Base-by-base conservation (phyloP, 345 rosid species). In the Hevea brasiliensis region DNA sequence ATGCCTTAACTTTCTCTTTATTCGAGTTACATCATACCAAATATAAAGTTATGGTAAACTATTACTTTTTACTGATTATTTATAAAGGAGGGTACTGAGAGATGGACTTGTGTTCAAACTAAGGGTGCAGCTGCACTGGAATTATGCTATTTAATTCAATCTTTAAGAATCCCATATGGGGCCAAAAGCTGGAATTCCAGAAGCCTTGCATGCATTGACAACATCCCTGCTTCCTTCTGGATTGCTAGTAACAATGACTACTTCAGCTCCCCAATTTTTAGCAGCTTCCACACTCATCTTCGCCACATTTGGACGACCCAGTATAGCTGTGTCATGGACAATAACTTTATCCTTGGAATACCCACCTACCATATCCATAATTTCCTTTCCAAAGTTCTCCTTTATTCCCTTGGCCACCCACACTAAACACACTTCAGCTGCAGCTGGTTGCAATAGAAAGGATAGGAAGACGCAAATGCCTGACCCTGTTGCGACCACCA, bases 141-240 rank as follows among this genome's bases (percentile, higher is more conserved):
- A n/a, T n/a, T n/a, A n/a, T n/a, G n/a, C n/a, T n/a, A 32, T 32
- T 32, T 32, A 32, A 32, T 4, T 1, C 3, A 4, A 32, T 4
- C 37, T 69, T 84, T 15, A 91, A 17, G 98, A 91, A 79, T 91
- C 97, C 97, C 96, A 93, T 72, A 90, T 91, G 18, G 97, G 98
- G 70, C 96, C 97, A 69, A 91, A 93, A 10, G 94, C 92, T 2
- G 96, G 79, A 63, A 91, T 80, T 64, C 91, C 85, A 1, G 85
- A 74, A 26, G 68, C 81, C 69, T 88, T 89, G 83, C 97, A 91
- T 0, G 92, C 82, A 73, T 85, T 74, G 26, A 91, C 92, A 48
- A 91, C 91, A 44, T 91, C 94, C 72, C 90, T 83, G 77, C 97
- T 89, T 74, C 98, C 94, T 82, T 88, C 87, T 18, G 98, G 98